Base-by-base conservation (phyloP, 2,329 filamentous ascomycete genomes). In the Venturia carpophila region DNA sequence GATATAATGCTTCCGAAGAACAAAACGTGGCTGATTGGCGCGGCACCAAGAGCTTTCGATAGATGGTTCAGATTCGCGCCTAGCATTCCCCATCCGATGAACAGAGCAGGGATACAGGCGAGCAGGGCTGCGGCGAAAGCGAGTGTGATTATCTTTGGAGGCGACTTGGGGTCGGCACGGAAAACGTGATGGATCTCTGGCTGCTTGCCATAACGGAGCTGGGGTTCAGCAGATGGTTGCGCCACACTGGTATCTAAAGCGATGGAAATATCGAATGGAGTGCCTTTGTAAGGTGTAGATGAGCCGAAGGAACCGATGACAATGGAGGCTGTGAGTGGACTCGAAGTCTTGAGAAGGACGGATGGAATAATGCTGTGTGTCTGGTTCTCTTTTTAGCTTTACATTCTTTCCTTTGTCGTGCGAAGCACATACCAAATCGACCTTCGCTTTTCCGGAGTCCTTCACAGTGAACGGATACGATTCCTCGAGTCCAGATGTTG, bases 181-280 rank as follows among this genome's bases (percentile, higher is more conserved):
- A 97, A 99, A 71, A 89, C 90, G 80, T 99, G 94, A 79, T 91
- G 84, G 74, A 99, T 97, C 77, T 95, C 89, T 11, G 85, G 80
- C 69, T 87, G 85, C 79, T 91, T 90, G 73, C 89, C 89, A 77
- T 96, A 97, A 77, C 93, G 88, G 69, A 92, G 77, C 11, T 90
- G 86, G 70, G 85, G 80, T 71, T 90, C 83, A 71, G 86, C 84
- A 65, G 81, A 77, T 24, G 85, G 80, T 19, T 84, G 74, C 1
- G 89, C 82, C 3, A 80, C 77, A 71, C 82, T 84, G 63, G 86
- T 75, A 72, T 93, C 88, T 65, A 81, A 80, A 68, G 83, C 78
- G 64, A 96, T 76, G 60, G 84, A 78, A 37, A 97, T 78, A 69
- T 90, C 82, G 79, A 97, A 97, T 42, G 87, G 83, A 67, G 85